Conservation (phyloP, 2,329 filamentous ascomycete genomes). For the Nemania sp. region DNA sequence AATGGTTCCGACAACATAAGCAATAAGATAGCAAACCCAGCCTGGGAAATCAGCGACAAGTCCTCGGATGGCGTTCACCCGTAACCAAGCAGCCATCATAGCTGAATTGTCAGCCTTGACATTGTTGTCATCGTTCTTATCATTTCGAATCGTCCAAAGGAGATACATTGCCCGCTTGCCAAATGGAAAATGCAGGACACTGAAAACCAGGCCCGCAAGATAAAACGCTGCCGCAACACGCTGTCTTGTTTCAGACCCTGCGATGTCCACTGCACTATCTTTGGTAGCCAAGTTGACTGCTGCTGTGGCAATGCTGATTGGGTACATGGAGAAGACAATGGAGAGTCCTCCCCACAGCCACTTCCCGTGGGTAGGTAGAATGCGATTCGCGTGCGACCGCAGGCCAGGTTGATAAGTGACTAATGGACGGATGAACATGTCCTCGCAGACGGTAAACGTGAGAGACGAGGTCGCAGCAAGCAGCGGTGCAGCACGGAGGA, state of each 20-base stretch:
- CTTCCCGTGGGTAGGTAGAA: neutral
- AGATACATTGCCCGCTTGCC: neutral
- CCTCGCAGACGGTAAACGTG: no score
- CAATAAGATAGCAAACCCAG: neutral
- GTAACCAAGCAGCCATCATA: neutral
- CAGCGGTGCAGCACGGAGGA: neutral
- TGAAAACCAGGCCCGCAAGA: neutral
- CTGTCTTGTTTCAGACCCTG: neutral
- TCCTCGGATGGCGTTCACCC: neutral
- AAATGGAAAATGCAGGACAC: neutral
- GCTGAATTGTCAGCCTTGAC: neutral
- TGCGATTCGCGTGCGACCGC: neutral
- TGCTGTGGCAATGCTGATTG: neutral
- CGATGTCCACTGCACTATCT: neutral
- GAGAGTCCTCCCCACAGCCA: neutral
- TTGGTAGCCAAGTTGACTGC: neutral
- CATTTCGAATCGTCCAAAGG: neutral
- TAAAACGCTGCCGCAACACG: neutral
- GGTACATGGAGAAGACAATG: neutral
- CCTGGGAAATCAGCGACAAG: neutral
- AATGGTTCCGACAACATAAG: neutral
- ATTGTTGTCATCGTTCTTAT: neutral
- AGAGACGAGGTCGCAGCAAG: neutral
- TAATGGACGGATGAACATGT: neutral
- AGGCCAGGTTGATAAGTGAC: neutral